Conservation (phyloP, 2,329 filamentous ascomycete species). For the Cladosporium halotolerans region DNA sequence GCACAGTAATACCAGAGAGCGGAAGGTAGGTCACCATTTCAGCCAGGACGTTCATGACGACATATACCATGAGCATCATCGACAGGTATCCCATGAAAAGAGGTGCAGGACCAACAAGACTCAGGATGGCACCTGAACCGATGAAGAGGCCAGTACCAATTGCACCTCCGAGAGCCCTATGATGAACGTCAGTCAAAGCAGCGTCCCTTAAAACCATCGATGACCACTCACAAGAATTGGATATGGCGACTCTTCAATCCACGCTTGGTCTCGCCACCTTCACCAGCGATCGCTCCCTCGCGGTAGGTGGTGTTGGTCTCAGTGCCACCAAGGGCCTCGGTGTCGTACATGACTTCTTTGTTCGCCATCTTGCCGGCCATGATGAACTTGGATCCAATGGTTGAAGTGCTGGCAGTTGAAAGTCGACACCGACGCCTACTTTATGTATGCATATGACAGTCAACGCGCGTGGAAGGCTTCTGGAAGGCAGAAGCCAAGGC, state of each 20-base stretch:
- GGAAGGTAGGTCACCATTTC: slow-evolving; percentile 52
- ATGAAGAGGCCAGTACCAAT: slow-evolving; percentile 27
- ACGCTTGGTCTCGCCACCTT: slow-evolving; percentile 6
- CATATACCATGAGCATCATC: slow-evolving; percentile 51
- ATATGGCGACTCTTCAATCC: slow-evolving; percentile 21
- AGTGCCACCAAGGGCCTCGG: not conserved
- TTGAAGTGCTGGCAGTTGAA: too few relatives aligned
- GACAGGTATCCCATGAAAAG: slow-evolving; percentile 50
- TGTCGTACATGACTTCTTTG: not conserved
- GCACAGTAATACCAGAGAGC: slow-evolving; percentile 46
- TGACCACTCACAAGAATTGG: slow-evolving; percentile 13
- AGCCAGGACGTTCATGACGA: slow-evolving; percentile 42
- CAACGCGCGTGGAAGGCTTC: not conserved
- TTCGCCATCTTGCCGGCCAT: not conserved
- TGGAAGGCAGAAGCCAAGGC: not conserved
- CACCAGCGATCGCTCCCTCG: slow-evolving; percentile 2
- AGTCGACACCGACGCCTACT: not conserved
- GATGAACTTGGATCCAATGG: not conserved
- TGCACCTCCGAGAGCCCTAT: slow-evolving; percentile 24
- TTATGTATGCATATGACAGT: not conserved
- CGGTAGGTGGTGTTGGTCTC: not conserved
- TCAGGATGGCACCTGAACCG: slow-evolving; percentile 19
- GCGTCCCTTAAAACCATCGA: not conserved
- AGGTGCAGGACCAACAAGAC: slow-evolving; percentile 18
- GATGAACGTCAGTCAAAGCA: slow-evolving; percentile 20